phyloP scores from a whole-genome alignment of 805 yeast genomes.

The Jamesozyma gamospora region DNA sequence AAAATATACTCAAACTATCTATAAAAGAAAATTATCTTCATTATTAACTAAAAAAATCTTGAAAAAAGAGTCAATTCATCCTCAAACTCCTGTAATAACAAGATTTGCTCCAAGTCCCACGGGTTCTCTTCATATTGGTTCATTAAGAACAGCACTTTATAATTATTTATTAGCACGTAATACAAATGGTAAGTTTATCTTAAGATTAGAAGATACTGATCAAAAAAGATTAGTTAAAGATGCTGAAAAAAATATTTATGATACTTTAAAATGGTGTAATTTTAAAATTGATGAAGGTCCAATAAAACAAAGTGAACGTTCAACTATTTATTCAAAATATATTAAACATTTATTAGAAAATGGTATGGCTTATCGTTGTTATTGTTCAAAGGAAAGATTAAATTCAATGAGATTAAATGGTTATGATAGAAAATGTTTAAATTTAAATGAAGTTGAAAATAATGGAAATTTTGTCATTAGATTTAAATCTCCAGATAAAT shows the following conservation, averaged over 20 bases:
- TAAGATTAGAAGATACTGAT: conserved; percentile 91
- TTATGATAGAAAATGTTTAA: conserved; percentile 74
- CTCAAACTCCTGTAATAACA: conserved; percentile 58
- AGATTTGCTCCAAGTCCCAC: conserved; percentile 98
- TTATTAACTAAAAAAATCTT: neutral
- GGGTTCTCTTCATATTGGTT: conserved; percentile 88
- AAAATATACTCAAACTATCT: too few species aligned
- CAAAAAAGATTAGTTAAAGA: conserved; percentile 65
- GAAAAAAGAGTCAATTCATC: conserved; percentile 25
- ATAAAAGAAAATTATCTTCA: neutral
- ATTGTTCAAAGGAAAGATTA: conserved; percentile 73
- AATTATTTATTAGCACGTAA: conserved; percentile 72
- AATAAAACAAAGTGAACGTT: conserved; percentile 69
- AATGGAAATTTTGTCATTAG: conserved; percentile 47
- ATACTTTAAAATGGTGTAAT: conserved; percentile 69
- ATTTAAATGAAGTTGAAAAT: conserved; percentile 32
- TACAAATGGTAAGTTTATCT: conserved; percentile 70
- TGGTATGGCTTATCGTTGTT: conserved; percentile 79
- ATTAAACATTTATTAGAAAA: conserved; percentile 44
- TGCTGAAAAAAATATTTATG: conserved; percentile 75
- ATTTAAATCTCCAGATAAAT: conserved; percentile 62
- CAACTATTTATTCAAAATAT: conserved; percentile 52
- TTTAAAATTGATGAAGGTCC: conserved; percentile 80
- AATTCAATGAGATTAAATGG: conserved; percentile 65
- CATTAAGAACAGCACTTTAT: conserved; percentile 84